Percentiles rank a stretch among this genome's conserved stretches.
phyloP scores from a whole-genome alignment of 2,329 filamentous ascomycete species.

The Claviceps sp. region DNA sequence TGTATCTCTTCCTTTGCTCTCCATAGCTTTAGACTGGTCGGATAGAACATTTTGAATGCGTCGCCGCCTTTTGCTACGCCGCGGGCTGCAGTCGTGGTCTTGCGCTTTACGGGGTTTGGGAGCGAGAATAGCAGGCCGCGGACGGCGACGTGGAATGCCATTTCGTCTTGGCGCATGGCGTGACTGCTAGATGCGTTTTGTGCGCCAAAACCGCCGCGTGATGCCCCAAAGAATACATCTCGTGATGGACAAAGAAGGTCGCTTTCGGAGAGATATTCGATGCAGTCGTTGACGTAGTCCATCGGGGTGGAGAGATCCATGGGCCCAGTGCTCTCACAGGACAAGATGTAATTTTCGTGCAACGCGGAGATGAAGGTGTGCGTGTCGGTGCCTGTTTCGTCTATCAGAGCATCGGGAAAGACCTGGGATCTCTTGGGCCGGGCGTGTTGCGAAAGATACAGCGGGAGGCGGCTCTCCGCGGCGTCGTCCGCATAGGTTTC shows the following conservation, averaged over 20 bases:
- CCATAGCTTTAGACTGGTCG: constrained; percentile 73
- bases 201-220: constrained; percentile 34
- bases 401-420: constrained; percentile 62
- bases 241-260: constrained; percentile 71
- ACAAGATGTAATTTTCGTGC: constrained; percentile 86
- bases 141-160: constrained; percentile 83
- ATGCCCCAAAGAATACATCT: constrained; percentile 52
- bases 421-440: constrained; percentile 53
- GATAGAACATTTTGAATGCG: constrained; percentile 85
- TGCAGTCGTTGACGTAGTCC: constrained; percentile 71
- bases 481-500: constrained; percentile 25
- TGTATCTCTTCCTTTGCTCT: constrained; percentile 70
- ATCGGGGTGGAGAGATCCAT: constrained; percentile 47
- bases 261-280: constrained; percentile 74
- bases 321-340: constrained; percentile 50
- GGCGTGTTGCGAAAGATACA: constrained; percentile 41
- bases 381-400: constrained; percentile 86
- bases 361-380: constrained; percentile 80
- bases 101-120: constrained; percentile 73
- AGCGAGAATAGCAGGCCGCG: constrained; percentile 75
- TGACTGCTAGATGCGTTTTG: constrained; percentile 50
- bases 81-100: constrained; percentile 22
- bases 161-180: constrained; percentile 78
- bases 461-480: constrained; percentile 40
- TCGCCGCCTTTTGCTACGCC: constrained; percentile 35